Evolutionary conservation across 2,329 filamentous ascomycete species (phyloP), one percentile per base, ranked within the genome.

Genomic region (Hypoxylon sp.): DNA sequence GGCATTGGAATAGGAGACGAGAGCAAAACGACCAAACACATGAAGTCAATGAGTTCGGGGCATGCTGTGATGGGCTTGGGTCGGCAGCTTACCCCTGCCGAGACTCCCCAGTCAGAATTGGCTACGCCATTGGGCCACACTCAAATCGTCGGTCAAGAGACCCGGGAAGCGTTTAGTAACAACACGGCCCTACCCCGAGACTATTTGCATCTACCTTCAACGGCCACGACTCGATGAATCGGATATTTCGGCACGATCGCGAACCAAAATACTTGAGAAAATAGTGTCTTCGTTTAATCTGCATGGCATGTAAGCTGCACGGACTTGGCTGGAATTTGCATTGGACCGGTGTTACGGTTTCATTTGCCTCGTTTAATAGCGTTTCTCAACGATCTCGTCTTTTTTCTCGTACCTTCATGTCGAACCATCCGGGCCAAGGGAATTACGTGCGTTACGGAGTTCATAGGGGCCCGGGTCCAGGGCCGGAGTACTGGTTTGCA

Each of bases 31-130:
- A 75, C 67, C 70, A 80, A 74, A 50, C 77, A 79, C 71, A 73
- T 78, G 68, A 79, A 79, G 65, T 82, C 79, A 62, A 79, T 79
- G 76, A 83, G 80, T 59, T 76, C 78, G 27, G 81, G 80, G 19
- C 73, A 79, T 54, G 80, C 81, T 29, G 74, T 82, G 21, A 63
- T 80, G n/a, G 79, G 81, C n/a, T 73, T 80, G 42, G 80, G 77
- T 19, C 74, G 82, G 31, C 79, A 80, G 65, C 70, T 82, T 54
- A 83, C 82, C n/a, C 82, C 82, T 31, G 77, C 74, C 61, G 80
- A 82, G 21, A 83, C 81, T 55, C 81, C 81, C 46, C 71, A 73
- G 65, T 75, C 75, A 13, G 79, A 78, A 66, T 65, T 71, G 21
- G 27, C 67, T 29, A 62, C 72, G 47, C 64, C 73, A 6, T 73